Base-by-base conservation (phyloP, 2,329 filamentous ascomycete genomes). In the Trichoderma pleuroti region DNA sequence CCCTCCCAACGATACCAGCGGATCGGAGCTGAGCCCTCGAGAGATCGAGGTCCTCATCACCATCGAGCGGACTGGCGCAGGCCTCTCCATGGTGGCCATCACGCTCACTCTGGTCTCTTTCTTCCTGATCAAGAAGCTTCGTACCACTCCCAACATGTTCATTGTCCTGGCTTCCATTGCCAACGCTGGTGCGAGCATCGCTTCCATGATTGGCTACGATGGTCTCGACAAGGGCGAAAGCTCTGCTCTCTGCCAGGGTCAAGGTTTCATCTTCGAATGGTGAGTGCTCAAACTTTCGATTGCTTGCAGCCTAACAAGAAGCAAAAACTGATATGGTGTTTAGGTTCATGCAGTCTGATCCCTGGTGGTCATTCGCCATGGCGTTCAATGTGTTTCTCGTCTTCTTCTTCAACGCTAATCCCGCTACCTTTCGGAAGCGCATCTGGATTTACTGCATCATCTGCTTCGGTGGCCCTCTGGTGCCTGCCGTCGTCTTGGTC, bases 291-390 rank as follows among this genome's bases (percentile, higher is more conserved):
- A 8, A 4, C 16, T 54, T 34, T n/a, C 11, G 5, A 5, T 10
- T 56, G 1, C 30, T 24, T 1, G 6, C 34, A 4, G 0, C 10
- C 42, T 49, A 21, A 14, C 0, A 5, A 30, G 5, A 2, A 9
- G 8, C n/a, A 18, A 39, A 70, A 73, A 3, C 63, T 34, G 12
- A 30, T n/a, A 16, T 4, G 11, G 18, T 42, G 21, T 9, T 16
- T 56, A 93, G 90, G 88, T 93, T 93, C 78, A 91, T 92, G 87
- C 90, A 91, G 74, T 90, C 90, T 4, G 91, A 93, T 79, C 88
- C 90, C 0, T 86, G 91, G 81, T 94, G 90, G 91, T 92, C 91
- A 0, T 88, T 93, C 74, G 91, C 91, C 72, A 95, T 95, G 92
- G 91, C 92, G 0, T 85, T 91, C 75, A 95, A 95, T 74, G 92